Evolutionary conservation across 768 basidiomycete species (phyloP).

Genomic region (Hydnomerulius pinastri): DNA sequence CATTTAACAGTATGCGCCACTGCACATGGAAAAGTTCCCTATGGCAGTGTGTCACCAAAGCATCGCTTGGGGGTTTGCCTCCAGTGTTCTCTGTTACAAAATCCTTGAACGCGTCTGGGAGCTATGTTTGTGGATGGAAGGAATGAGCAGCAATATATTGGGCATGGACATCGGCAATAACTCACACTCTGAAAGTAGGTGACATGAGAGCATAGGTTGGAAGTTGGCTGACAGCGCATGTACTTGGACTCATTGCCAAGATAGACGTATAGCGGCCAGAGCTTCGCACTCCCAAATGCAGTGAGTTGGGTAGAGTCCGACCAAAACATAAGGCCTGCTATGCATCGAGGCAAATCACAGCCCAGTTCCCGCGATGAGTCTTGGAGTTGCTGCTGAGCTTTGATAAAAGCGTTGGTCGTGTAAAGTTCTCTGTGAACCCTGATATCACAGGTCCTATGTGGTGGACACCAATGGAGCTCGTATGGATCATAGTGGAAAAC

Average conservation of each 20-base stretch:
- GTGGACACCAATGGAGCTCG: neutral
- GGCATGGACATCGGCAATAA: neutral
- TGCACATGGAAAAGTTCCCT: conserved; percentile 15
- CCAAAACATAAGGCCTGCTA: conserved; percentile 29
- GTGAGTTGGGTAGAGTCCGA: conserved; percentile 34
- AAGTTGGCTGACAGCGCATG: conserved; percentile 10
- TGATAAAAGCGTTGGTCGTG: conserved; percentile 10
- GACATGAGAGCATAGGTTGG: conserved; percentile 3
- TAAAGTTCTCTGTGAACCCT: conserved; percentile 17
- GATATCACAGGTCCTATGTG: neutral
- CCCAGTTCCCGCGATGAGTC: conserved; percentile 15
- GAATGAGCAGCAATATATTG: neutral
- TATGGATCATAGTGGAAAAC: conserved; percentile 12
- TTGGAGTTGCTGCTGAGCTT: conserved; percentile 12
- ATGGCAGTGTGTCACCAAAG: conserved; percentile 10
- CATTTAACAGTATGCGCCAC: conserved; percentile 17
- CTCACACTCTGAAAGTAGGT: conserved; percentile 10
- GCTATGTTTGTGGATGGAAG: conserved; percentile 2
- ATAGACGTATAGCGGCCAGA: conserved; percentile 27
- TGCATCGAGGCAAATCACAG: conserved; percentile 14
- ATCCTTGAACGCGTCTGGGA: conserved; percentile 11
- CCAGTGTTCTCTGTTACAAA: neutral
- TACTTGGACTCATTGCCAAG: conserved; percentile 29
- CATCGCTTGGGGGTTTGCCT: neutral
- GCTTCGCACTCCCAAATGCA: conserved; percentile 28